Percentiles rank a stretch among this genome's conserved stretches.
Evolutionary conservation across 139 green algal species (phyloP).

Genomic region (Tetraselmis chui): DNA sequence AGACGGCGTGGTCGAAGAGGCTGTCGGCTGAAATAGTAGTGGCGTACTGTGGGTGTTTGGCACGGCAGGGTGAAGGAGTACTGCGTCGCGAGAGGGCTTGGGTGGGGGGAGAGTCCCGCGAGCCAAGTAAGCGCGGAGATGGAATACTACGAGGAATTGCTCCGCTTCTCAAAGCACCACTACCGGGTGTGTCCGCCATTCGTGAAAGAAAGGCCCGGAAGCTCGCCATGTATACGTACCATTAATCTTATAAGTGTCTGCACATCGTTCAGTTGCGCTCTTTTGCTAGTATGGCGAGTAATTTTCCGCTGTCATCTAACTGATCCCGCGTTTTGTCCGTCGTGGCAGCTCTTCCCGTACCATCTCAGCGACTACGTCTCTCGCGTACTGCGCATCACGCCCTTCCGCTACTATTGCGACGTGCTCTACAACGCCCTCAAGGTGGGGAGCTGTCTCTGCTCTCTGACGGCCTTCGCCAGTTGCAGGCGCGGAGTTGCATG

Average conservation of each 20-base stretch:
- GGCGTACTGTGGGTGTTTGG: no score
- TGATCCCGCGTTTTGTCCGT: background rate
- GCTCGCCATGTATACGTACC: background rate
- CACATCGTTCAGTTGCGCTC: background rate
- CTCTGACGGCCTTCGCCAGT: no score
- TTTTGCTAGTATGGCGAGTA: background rate
- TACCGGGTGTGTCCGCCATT: slow-evolving; percentile 46
- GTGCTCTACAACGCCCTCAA: slow-evolving; percentile 68
- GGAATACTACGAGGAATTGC: slow-evolving; percentile 89
- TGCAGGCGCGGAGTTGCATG: no score
- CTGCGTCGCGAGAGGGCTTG: slow-evolving; percentile 66
- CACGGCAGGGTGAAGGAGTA: slow-evolving; percentile 77
- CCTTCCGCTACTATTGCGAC: slow-evolving; percentile 84
- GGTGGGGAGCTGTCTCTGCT: no score
- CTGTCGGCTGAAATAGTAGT: no score
- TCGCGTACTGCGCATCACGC: slow-evolving; percentile 72
- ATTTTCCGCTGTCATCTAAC: background rate
- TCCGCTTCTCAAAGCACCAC: slow-evolving; percentile 55
- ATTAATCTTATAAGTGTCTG: background rate
- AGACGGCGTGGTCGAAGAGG: no score
- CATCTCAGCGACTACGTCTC: slow-evolving; percentile 79
- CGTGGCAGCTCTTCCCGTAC: slow-evolving; percentile 78
- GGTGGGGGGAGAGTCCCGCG: slow-evolving; percentile 59
- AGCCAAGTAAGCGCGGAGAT: slow-evolving; percentile 53
- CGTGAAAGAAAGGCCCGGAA: slow-evolving; percentile 22